Percentiles rank a stretch among this genome's conserved stretches.
Conservation (phyloP, 2,329 filamentous ascomycete genomes). For the Erysiphe pulchra region DNA sequence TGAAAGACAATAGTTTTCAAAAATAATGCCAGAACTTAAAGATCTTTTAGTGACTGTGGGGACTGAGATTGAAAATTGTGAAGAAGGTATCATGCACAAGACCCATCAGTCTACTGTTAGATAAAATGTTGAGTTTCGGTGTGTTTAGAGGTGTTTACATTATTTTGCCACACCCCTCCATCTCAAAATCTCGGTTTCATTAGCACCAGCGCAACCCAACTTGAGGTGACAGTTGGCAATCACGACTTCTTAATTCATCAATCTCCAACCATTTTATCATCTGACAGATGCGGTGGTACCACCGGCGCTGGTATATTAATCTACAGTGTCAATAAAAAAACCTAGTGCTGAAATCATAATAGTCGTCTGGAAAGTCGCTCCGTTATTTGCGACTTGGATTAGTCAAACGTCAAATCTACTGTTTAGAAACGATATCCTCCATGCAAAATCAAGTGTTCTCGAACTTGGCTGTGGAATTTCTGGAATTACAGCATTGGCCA, state of each 20-base stretch:
- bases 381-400: slow-evolving; percentile 61
- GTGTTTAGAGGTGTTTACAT: slow-evolving; percentile 51
- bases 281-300: slow-evolving; percentile 44
- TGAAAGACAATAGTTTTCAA: too few species aligned
- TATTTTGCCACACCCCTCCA: slow-evolving; percentile 55
- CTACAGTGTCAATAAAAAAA: background rate
- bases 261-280: slow-evolving; percentile 59
- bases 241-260: slow-evolving; percentile 56
- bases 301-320: slow-evolving; percentile 35
- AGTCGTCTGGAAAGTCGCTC: slow-evolving; percentile 85
- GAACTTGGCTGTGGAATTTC: slow-evolving; percentile 82
- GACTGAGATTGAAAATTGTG: slow-evolving; percentile 25
- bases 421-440: slow-evolving; percentile 26
- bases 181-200: slow-evolving; percentile 67
- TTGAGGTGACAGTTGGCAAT: slow-evolving; percentile 43
- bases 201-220: slow-evolving; percentile 35
- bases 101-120: background rate
- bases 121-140: background rate
- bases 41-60: slow-evolving; percentile 18
- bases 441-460: slow-evolving; percentile 30
- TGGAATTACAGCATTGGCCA: slow-evolving; percentile 45
- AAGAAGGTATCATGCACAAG: slow-evolving; percentile 25
- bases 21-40: background rate
- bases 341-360: slow-evolving; percentile 1
- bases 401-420: slow-evolving; percentile 35